phyloP scores from a whole-genome alignment of 495 filamentous ascomycete species.

The Lasiosphaeria hispida region DNA sequence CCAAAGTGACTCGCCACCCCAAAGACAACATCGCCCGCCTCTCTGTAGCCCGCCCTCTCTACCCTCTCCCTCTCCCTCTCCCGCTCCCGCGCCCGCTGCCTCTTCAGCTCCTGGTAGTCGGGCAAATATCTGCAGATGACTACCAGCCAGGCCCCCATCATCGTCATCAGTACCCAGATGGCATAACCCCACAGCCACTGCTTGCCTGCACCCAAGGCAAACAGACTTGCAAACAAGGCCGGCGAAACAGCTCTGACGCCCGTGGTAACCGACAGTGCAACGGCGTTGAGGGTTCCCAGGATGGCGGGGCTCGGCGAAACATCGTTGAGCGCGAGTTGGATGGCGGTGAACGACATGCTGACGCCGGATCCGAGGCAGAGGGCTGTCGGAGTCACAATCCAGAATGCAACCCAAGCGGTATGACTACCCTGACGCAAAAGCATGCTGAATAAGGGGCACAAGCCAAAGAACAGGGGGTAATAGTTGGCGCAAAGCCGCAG shows the following conservation, averaged over 20 bases:
- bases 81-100: slow-evolving; percentile 15
- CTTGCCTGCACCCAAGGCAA: slow-evolving; percentile 55
- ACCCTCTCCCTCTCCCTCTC: slow-evolving; percentile 17
- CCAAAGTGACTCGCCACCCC: not conserved
- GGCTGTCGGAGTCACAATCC: slow-evolving; percentile 45
- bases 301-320: slow-evolving; percentile 57
- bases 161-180: slow-evolving; percentile 60
- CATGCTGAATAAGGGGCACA: slow-evolving; percentile 50
- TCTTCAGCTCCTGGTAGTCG: slow-evolving; percentile 43
- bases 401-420: slow-evolving; percentile 45
- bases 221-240: slow-evolving; percentile 58
- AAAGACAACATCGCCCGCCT: too few relatives aligned
- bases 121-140: slow-evolving; percentile 49
- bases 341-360: slow-evolving; percentile 65
- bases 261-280: slow-evolving; percentile 56
- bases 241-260: slow-evolving; percentile 58
- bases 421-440: slow-evolving; percentile 43
- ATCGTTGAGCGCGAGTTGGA: slow-evolving; percentile 68
- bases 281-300: slow-evolving; percentile 63
- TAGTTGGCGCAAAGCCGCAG: slow-evolving; percentile 50
- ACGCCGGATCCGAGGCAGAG: slow-evolving; percentile 55
- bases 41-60: not conserved
- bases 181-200: slow-evolving; percentile 59
- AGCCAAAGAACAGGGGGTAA: slow-evolving; percentile 59
- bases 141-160: slow-evolving; percentile 46